Percentiles rank a stretch among this genome's conserved stretches.
Conservation (phyloP, 1,284 basidiomycete genomes). For the Gastroboletus turbinatus region DNA sequence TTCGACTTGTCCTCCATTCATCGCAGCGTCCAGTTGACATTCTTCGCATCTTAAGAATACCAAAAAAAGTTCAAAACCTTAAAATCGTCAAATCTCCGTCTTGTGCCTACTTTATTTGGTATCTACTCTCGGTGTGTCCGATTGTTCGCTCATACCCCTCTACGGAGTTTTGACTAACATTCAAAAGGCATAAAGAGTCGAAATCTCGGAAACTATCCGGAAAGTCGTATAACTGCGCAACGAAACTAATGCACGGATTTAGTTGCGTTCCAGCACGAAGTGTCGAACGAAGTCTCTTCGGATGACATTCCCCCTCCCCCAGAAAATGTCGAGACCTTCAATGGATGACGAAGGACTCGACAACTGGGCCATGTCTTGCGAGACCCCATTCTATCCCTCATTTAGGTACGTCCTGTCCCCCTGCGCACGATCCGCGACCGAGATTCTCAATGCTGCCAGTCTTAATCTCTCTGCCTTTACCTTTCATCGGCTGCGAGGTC, state of each 20-base stretch:
- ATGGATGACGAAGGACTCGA: neutral
- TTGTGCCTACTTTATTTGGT: neutral
- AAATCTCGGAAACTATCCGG: neutral
- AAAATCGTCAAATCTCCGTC: neutral
- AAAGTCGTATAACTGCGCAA: neutral
- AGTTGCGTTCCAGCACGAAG: neutral
- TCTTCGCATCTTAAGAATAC: neutral
- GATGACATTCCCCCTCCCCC: neutral
- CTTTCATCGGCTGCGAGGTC: neutral
- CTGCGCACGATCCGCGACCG: too few relatives aligned
- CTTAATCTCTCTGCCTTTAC: neutral
- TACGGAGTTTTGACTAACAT: neutral
- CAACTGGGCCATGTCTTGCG: neutral
- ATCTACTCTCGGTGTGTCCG: neutral
- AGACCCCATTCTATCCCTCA: neutral
- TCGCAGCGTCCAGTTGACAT: neutral
- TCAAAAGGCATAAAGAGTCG: neutral
- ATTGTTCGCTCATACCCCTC: neutral
- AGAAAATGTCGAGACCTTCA: neutral
- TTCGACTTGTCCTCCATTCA: neutral
- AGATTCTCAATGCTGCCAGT: neutral
- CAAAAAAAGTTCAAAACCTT: neutral
- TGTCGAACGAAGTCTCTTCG: neutral
- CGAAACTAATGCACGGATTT: neutral
- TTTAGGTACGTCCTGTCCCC: slow-evolving; percentile 3